Evolutionary conservation across 1,284 basidiomycete genomes (phyloP), one percentile per base, ranked within the genome.

Genomic region (Xerocomus minutiporus): DNA sequence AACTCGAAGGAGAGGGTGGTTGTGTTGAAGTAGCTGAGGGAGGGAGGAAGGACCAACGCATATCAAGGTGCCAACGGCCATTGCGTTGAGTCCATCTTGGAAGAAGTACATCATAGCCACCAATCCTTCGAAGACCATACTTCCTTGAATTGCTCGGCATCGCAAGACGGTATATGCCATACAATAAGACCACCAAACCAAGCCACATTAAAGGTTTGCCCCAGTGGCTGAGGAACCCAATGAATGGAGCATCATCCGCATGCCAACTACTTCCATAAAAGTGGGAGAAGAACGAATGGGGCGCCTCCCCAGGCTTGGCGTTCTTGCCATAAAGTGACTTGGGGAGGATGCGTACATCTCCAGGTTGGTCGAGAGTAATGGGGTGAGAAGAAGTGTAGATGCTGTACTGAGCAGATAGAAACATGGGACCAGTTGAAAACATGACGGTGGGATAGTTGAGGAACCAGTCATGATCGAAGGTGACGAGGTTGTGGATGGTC

Each of bases 391-490:
- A 77, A 29, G 86, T 82, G 74, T 88, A 93, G 54, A 91, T 76
- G 52, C 90, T 85, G 70, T 93, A 91, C 71, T 96, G 85, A 20
- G 89, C 83, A 3, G 91, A 91, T 25, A 97, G 72, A 74, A 94
- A 92, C 92, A 95, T 93, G 69, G 93, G 86, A 1, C 96, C 96
- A 0, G 97, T 99, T 46, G 93, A 93, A 75, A 99, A 99, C 96
- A 99, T 99, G 74, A 99, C 96, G 34, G 96, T 99, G 31, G 97
- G 96, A 65, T 99, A 99, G 73, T 97, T 95, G 65, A 93, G 83
- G 50, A 97, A 70, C 83, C 92, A 98, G 51, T 84, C 82, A 71
- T 96, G 92, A 73, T 98, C 90, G 70, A 96, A 99, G n/a, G 86
- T 86, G 64, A 86, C 80, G 57, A 98, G 83, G 61, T 87, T 93